A percentile compares a stretch with the other conserved stretches of the same genome.
Conservation (phyloP, 176 grass and related monocot species). For the Aechmea fasciata region DNA sequence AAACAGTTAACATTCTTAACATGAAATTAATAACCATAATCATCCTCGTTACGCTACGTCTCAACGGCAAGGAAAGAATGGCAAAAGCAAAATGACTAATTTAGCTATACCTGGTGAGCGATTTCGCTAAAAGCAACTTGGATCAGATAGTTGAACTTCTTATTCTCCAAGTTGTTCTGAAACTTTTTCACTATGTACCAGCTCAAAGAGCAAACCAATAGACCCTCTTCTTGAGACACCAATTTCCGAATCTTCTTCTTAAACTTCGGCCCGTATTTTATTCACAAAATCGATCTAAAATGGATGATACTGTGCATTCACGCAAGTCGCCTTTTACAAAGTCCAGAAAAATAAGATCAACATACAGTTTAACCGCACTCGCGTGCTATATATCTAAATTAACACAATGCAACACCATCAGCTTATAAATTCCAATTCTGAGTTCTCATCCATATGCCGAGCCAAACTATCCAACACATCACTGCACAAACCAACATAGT, state of each 20-base stretch:
- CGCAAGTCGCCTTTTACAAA: not conserved
- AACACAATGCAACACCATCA: no score
- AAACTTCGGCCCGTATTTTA: not conserved
- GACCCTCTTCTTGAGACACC: not conserved
- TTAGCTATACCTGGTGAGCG: not conserved
- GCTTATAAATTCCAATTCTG: not conserved
- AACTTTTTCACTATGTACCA: not conserved
- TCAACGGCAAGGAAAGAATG: no score
- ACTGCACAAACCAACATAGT: conserved; percentile 31
- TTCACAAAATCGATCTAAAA: not conserved
- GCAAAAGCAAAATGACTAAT: no score
- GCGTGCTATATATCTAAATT: no score
- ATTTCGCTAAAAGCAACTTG: not conserved
- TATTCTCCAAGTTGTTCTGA: not conserved
- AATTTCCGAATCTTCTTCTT: not conserved
- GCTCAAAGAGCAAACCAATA: not conserved
- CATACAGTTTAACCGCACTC: no score
- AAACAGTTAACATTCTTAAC: no score
- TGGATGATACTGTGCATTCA: not conserved
- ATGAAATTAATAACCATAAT: no score
- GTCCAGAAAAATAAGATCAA: not conserved
- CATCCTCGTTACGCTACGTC: no score
- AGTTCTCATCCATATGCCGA: conserved; percentile 35
- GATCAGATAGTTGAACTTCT: not conserved
- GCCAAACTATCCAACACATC: conserved; percentile 31